phyloP scores from a whole-genome alignment of 805 yeast genomes.

The Nakazawaea pomicola region DNA sequence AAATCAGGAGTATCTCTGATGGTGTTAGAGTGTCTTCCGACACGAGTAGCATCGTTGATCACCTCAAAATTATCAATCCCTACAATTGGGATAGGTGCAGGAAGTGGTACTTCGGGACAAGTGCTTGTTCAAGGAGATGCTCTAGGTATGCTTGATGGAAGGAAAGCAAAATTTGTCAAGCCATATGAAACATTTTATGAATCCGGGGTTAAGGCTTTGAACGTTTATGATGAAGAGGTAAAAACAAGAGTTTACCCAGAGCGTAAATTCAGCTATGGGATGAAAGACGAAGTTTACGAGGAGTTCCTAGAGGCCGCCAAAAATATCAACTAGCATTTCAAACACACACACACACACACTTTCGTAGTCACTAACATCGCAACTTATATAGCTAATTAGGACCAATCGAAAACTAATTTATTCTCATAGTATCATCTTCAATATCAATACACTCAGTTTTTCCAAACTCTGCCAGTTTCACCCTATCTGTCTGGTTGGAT shows the following conservation, averaged over 20 bases:
- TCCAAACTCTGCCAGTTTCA: slow-evolving; percentile 72
- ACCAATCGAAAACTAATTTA: too few species aligned
- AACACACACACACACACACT: slow-evolving; percentile 2
- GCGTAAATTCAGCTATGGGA: slow-evolving; percentile 57
- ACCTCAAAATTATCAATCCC: slow-evolving; percentile 63
- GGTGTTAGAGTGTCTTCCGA: slow-evolving; percentile 85
- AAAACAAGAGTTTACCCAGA: slow-evolving; percentile 53
- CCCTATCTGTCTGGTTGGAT: slow-evolving; percentile 28
- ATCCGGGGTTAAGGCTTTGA: slow-evolving; percentile 45
- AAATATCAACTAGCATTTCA: slow-evolving; percentile 8
- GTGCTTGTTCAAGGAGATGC: slow-evolving; percentile 84
- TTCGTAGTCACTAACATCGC: too few species aligned
- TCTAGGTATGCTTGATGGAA: slow-evolving; percentile 65
- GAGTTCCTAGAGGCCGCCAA: slow-evolving; percentile 31
- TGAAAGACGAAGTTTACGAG: slow-evolving; percentile 57
- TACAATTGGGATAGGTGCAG: slow-evolving; percentile 96
- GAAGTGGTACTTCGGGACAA: slow-evolving; percentile 78
- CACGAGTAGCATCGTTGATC: slow-evolving; percentile 57
- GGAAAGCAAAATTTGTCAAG: slow-evolving; percentile 70
- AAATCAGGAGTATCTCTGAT: slow-evolving; percentile 72
- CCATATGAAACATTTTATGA: slow-evolving; percentile 50
- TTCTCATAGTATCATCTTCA: slow-evolving; percentile 14
- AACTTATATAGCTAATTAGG: too few species aligned
- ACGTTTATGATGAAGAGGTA: slow-evolving; percentile 57
- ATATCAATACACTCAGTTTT: slow-evolving; percentile 53